Conservation (phyloP, 176 grass and related monocot species). For the Oryza officinalis region DNA sequence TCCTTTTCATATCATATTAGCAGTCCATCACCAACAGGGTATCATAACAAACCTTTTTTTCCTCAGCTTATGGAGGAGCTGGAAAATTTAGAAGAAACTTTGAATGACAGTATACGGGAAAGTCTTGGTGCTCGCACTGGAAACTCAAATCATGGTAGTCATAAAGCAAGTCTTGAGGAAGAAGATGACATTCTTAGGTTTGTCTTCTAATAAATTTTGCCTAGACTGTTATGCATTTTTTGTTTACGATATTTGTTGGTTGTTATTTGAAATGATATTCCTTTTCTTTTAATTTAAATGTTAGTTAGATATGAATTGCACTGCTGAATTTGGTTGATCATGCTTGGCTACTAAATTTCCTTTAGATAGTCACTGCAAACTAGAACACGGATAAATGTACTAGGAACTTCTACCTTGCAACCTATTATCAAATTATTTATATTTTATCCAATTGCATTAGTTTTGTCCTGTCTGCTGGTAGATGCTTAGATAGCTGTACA, state of each 20-base stretch:
- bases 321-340: not conserved
- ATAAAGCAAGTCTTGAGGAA: constrained; percentile 70
- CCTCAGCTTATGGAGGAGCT: constrained; percentile 92
- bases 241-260: not conserved
- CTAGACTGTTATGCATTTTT: not conserved
- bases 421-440: not conserved
- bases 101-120: constrained; percentile 97
- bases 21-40: not conserved
- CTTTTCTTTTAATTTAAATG: not conserved
- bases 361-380: not conserved
- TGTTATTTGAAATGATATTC: not conserved
- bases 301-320: constrained; percentile 11
- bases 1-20: constrained; percentile 24
- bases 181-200: constrained; percentile 78
- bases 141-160: constrained; percentile 48
- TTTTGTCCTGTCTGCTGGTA: not conserved
- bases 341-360: not conserved
- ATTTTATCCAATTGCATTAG: not conserved
- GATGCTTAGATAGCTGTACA: not conserved
- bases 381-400: not conserved
- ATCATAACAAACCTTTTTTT: constrained; percentile 35
- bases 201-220: constrained; percentile 32
- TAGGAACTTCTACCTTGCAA: not conserved
- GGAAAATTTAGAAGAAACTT: constrained; percentile 94
- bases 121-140: constrained; percentile 90